These are phyloP conservation scores for Diaporthe citriasiana DNA, from an alignment of 2,329 filamentous ascomycete genomes.

Conservation along the genomic window DNA sequence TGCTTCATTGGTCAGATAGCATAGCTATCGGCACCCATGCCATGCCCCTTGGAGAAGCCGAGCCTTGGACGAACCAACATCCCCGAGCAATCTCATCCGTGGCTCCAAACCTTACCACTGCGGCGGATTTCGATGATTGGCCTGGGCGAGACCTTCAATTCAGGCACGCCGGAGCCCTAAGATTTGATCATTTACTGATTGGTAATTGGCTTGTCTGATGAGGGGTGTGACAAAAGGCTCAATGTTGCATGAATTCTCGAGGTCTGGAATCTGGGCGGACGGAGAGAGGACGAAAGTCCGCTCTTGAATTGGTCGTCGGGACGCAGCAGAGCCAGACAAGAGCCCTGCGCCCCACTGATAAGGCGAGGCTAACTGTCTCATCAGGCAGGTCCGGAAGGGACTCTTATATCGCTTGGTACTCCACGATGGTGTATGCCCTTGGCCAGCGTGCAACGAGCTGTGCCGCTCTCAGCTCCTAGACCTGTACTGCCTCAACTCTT, in stretches of 20 bases:
- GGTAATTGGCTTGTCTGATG: conserved; percentile 21
- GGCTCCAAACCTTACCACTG: conserved; percentile 19
- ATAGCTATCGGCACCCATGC: conserved; percentile 25
- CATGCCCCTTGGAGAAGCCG: conserved; percentile 15
- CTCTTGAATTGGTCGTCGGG: background rate
- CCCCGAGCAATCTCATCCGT: background rate
- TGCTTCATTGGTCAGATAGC: conserved; percentile 26
- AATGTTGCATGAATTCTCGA: conserved; percentile 3
- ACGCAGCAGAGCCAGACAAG: conserved; percentile 7
- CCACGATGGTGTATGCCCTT: background rate
- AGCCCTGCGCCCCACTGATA: conserved; percentile 28
- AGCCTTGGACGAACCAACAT: background rate
- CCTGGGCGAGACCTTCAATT: background rate
- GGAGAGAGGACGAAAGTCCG: background rate
- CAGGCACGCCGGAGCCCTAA: conserved; percentile 7
- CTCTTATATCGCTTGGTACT: background rate
- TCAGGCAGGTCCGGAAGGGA: conserved; percentile 15
- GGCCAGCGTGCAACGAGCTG: background rate
- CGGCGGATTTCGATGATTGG: conserved; percentile 35
- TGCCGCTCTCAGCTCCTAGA: too few species aligned
- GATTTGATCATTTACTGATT: conserved; percentile 22
- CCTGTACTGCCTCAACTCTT: background rate
- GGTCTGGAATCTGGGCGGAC: conserved; percentile 26
- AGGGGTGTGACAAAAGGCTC: conserved; percentile 12
- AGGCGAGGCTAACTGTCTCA: background rate